Evolutionary conservation across 495 filamentous ascomycete genomes (phyloP).

Genomic region (Pseudoneurospora amorphoporcata): DNA sequence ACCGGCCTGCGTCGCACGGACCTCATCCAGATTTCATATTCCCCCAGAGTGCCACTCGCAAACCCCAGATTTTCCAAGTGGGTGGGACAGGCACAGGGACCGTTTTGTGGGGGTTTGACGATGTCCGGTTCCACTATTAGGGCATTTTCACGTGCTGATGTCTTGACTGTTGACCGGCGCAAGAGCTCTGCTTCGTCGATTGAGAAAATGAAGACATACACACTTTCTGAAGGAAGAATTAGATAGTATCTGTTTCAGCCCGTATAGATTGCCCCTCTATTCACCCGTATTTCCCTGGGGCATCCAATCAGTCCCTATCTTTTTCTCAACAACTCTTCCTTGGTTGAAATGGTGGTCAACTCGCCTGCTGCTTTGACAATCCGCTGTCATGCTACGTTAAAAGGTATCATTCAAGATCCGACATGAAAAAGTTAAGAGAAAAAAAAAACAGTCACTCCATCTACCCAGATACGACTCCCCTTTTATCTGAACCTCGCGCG

Average conservation of each 20-base stretch:
- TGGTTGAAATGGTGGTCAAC: background rate
- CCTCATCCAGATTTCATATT: background rate
- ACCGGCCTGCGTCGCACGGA: background rate
- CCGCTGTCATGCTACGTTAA: conserved; percentile 15
- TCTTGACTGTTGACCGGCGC: background rate
- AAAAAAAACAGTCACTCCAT: conserved; percentile 7
- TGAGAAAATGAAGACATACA: background rate
- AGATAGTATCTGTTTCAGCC: background rate
- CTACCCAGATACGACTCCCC: background rate
- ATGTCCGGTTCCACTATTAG: background rate
- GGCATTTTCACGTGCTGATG: background rate
- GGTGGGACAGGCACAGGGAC: background rate
- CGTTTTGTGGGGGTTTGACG: background rate
- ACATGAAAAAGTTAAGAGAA: conserved; percentile 17
- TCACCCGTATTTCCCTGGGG: background rate
- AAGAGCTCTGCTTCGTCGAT: background rate
- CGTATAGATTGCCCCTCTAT: background rate
- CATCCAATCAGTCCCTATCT: background rate
- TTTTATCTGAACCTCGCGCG: conserved; percentile 65
- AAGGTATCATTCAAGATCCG: conserved; percentile 28
- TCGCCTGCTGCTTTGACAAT: background rate
- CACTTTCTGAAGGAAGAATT: background rate
- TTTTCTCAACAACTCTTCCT: background rate
- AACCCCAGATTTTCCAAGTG: background rate
- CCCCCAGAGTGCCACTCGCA: background rate